phyloP scores from a whole-genome alignment of 23 red algal species.

The Agarophyton chilense region DNA sequence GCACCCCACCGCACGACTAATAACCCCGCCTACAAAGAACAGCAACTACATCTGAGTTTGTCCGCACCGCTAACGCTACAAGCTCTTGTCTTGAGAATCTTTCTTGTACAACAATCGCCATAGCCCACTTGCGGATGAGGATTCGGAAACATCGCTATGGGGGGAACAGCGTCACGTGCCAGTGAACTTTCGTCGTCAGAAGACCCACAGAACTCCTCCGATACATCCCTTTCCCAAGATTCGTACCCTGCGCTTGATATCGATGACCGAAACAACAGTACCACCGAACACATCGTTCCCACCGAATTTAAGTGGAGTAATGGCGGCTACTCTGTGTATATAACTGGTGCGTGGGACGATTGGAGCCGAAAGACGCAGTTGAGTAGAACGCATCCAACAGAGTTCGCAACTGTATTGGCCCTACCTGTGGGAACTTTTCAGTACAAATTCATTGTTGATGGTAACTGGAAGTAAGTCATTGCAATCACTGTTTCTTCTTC shows the following conservation, averaged over 20 bases:
- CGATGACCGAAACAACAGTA: constrained; percentile 46
- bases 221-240: constrained; percentile 14
- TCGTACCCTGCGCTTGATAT: constrained; percentile 13
- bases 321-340: constrained; percentile 64
- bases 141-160: constrained; percentile 35
- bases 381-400: constrained; percentile 17
- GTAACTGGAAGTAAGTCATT: constrained; percentile 64
- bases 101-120: not conserved
- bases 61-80: not conserved
- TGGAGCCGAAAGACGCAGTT: constrained; percentile 45
- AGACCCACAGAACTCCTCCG: not conserved
- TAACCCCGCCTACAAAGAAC: no score
- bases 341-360: constrained; percentile 75
- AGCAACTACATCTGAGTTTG: not conserved
- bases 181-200: constrained; percentile 44
- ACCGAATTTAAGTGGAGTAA: constrained; percentile 56
- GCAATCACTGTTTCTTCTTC: not conserved
- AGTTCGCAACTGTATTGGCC: constrained; percentile 53
- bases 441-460: constrained; percentile 78
- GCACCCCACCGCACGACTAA: no score
- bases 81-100: not conserved
- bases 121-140: constrained; percentile 39
- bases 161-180: constrained; percentile 65
- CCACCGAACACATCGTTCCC: constrained; percentile 24
- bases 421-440: constrained; percentile 72